Percentiles rank a stretch among this genome's conserved stretches.
These are phyloP conservation scores for Fusarium heterosporum DNA, from an alignment of 2,329 filamentous ascomycete species.

Conservation along the genomic window DNA sequence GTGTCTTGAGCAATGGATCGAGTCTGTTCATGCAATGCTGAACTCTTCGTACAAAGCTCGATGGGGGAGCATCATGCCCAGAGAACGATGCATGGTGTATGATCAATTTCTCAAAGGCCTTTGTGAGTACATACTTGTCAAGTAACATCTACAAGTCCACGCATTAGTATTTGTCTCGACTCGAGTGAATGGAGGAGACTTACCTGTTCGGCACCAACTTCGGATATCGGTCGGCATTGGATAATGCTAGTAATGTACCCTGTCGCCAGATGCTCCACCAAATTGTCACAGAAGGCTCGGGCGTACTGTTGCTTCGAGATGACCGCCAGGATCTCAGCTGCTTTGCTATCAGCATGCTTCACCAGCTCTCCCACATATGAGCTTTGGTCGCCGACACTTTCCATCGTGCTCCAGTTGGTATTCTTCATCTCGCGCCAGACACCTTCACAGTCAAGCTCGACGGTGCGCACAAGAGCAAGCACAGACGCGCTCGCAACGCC, in stretches of 20 bases:
- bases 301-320: constrained; percentile 94
- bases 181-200: constrained; percentile 28
- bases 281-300: constrained; percentile 91
- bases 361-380: constrained; percentile 89
- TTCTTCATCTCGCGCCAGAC: constrained; percentile 98
- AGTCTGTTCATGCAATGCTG: constrained; percentile 86
- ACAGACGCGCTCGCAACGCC: constrained; percentile 92
- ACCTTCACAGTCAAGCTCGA: constrained; percentile 84
- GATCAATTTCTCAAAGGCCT: constrained; percentile 78
- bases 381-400: constrained; percentile 92
- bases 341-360: constrained; percentile 75
- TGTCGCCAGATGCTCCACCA: constrained; percentile 87
- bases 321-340: constrained; percentile 79
- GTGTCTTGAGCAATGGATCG: constrained; percentile 92
- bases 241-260: constrained; percentile 87
- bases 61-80: constrained; percentile 56
- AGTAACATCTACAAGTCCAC: constrained; percentile 79
- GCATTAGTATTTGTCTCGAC: constrained; percentile 37
- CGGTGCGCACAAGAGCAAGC: constrained; percentile 82
- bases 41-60: constrained; percentile 86
- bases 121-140: constrained; percentile 91
- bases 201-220: constrained; percentile 93
- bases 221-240: constrained; percentile 89
- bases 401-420: constrained; percentile 93
- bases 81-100: constrained; percentile 67